Percentiles rank a stretch among this genome's conserved stretches.
Evolutionary conservation across 306 rosid genomes (phyloP).

Genomic region (Dryas octopetala): DNA sequence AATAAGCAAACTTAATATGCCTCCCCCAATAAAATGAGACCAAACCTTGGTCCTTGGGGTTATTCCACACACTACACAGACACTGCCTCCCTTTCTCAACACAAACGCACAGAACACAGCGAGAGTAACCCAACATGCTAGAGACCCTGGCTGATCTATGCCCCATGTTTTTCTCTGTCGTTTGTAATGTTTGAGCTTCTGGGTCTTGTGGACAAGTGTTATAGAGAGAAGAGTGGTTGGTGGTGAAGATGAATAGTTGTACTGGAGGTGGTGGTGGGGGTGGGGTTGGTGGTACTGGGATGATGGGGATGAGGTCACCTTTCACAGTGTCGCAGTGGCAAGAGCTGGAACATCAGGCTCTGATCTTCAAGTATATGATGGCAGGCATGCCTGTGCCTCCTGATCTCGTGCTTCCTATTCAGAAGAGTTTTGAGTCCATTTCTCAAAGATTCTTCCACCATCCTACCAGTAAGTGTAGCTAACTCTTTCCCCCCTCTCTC

Average conservation of each 20-base stretch:
- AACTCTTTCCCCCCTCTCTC: neutral
- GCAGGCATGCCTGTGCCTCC: conserved; percentile 84
- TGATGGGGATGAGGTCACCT: conserved; percentile 58
- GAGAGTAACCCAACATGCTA: neutral
- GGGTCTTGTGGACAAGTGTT: conserved; percentile 6
- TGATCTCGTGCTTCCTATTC: conserved; percentile 79
- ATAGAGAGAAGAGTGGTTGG: neutral
- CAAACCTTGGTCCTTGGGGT: conserved; percentile 25
- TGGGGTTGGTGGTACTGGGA: conserved; percentile 29
- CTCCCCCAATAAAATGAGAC: conserved; percentile 25
- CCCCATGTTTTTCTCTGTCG: conserved; percentile 28
- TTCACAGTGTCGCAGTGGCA: conserved; percentile 90
- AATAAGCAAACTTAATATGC: conserved; percentile 15
- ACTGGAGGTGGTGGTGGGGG: conserved; percentile 22
- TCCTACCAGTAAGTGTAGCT: conserved; percentile 48
- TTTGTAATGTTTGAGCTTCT: conserved; percentile 33
- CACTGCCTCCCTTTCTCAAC: conserved; percentile 39
- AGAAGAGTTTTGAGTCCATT: conserved; percentile 67
- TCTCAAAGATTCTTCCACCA: conserved; percentile 60
- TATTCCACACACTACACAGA: conserved; percentile 13
- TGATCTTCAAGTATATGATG: conserved; percentile 80
- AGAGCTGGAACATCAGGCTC: conserved; percentile 87
- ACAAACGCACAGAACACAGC: conserved; percentile 25
- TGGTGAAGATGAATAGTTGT: conserved; percentile 3
- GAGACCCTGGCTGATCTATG: conserved; percentile 26